Evolutionary conservation across 139 green algal species (phyloP), one percentile per base, ranked within the genome.

Genomic region (Desmodesmus armatus): DNA sequence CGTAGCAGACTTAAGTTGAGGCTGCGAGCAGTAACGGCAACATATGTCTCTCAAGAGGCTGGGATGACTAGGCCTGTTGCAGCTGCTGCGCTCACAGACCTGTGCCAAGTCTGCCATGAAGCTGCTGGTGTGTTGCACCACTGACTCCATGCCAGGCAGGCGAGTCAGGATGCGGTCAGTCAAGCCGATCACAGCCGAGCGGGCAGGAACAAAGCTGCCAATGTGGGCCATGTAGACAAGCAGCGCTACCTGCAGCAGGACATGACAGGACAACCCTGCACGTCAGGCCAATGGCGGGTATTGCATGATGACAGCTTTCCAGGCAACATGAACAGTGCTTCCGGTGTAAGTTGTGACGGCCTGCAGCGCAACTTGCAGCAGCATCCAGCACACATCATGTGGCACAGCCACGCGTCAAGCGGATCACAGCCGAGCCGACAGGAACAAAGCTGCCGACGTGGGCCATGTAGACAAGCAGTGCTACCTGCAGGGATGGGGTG

Each of bases 391-490:
- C n/a, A n/a, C n/a, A n/a, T n/a, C n/a, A n/a, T n/a, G n/a, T n/a
- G n/a, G n/a, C n/a, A n/a, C n/a, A n/a, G n/a, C n/a, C n/a, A n/a
- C n/a, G n/a, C n/a, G 87, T 92, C 47, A 98, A 75, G 3, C 96
- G 95, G 7, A 99, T 65, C 2, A 74, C 53, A 5, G 85, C 84
- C 0, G 66, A 39, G 13, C 91, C 85, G 3, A 92, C 94, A 3
- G 93, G 93, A 23, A 96, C 92, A 66, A 92, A 96, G 29, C 78
- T 87, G 33, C 93, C 85, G 84, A 95, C 44, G 90, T 94, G 88
- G 58, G 93, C 94, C 75, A 99, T 77, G 87, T 97, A 98, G 0
- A 92, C 92, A 62, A 99, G 96, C n/a, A 99, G 76, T 17, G 93
- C 97, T 35, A 98, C 95, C 84, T 96, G 92, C 51, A 71, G 44